Evolutionary conservation across 2,329 filamentous ascomycete species (phyloP).

Genomic region (Hymenoscyphus linearis): DNA sequence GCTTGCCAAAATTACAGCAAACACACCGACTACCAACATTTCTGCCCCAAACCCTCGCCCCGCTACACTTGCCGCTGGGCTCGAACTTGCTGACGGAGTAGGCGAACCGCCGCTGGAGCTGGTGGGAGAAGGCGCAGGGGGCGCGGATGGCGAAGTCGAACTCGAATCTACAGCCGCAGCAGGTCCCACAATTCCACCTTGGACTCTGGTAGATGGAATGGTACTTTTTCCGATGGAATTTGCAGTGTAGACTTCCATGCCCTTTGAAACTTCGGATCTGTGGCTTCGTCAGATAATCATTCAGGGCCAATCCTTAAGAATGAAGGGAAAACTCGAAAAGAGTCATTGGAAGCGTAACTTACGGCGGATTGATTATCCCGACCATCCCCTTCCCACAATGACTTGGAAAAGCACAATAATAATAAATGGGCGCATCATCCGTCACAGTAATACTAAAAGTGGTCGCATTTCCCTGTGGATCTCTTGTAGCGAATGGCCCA

Average conservation of each 20-base stretch:
- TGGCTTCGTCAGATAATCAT: not conserved
- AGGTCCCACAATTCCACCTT: slow-evolving; percentile 1
- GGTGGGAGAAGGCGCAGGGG: not conserved
- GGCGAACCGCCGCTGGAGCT: not conserved
- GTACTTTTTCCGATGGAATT: slow-evolving; percentile 2
- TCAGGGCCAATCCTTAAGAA: no score
- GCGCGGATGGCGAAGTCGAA: not conserved
- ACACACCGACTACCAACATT: not conserved
- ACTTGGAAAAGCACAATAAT: slow-evolving; percentile 36
- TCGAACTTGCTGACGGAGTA: not conserved
- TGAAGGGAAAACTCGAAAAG: not conserved
- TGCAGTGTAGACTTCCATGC: slow-evolving; percentile 1
- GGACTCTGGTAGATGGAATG: slow-evolving; percentile 4
- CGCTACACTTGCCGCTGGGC: not conserved
- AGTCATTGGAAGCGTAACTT: no score
- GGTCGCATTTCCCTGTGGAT: slow-evolving; percentile 17
- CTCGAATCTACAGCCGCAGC: not conserved
- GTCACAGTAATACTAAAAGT: slow-evolving; percentile 40
- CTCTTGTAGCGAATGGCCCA: slow-evolving; percentile 19
- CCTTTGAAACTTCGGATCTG: slow-evolving; percentile 2
- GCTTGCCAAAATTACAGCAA: not conserved
- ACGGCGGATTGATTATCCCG: slow-evolving; percentile 38
- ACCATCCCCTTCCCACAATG: slow-evolving; percentile 41
- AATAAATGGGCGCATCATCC: slow-evolving; percentile 38
- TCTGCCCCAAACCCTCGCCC: not conserved